Conservation (phyloP, 2,329 filamentous ascomycete genomes). For the Calonectria henricotiae region DNA sequence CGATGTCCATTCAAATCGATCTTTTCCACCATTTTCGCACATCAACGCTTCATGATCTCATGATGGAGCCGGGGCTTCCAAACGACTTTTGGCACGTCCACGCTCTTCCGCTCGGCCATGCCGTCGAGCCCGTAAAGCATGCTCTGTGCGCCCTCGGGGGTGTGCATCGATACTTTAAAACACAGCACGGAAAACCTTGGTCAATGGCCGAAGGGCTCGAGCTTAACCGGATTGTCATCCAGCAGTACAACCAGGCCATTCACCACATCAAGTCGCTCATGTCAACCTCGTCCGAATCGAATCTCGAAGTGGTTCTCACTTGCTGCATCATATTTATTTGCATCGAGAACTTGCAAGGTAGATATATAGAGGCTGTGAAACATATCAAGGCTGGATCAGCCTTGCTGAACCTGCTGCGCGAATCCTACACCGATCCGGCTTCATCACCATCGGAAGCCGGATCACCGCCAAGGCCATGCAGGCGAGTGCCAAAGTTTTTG, state of each 20-base stretch:
- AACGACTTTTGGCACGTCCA: conserved; percentile 18
- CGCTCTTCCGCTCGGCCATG: conserved; percentile 8
- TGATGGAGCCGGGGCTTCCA: background rate
- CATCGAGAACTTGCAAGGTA: conserved; percentile 11
- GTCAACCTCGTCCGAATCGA: conserved; percentile 1
- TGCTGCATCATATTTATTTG: conserved; percentile 18
- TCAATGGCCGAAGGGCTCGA: conserved; percentile 5
- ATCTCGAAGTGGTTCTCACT: conserved; percentile 11
- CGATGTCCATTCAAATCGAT: conserved; percentile 1
- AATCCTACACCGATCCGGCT: conserved; percentile 2
- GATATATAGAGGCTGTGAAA: background rate
- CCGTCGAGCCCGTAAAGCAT: conserved; percentile 9
- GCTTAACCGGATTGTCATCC: conserved; percentile 1
- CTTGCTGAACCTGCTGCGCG: background rate
- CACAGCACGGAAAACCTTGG: background rate
- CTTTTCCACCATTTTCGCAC: conserved; percentile 21
- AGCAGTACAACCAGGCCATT: conserved; percentile 21
- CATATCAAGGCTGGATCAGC: conserved; percentile 8
- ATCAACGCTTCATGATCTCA: conserved; percentile 11
- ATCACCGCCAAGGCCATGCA: background rate
- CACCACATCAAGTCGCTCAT: conserved; percentile 23
- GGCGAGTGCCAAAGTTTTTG: background rate
- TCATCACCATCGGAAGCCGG: conserved; percentile 1
- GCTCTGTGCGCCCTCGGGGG: conserved; percentile 6
- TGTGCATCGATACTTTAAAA: conserved; percentile 12